phyloP scores from a whole-genome alignment of 2,329 filamentous ascomycete species.

The Diaporthe humulicola region DNA sequence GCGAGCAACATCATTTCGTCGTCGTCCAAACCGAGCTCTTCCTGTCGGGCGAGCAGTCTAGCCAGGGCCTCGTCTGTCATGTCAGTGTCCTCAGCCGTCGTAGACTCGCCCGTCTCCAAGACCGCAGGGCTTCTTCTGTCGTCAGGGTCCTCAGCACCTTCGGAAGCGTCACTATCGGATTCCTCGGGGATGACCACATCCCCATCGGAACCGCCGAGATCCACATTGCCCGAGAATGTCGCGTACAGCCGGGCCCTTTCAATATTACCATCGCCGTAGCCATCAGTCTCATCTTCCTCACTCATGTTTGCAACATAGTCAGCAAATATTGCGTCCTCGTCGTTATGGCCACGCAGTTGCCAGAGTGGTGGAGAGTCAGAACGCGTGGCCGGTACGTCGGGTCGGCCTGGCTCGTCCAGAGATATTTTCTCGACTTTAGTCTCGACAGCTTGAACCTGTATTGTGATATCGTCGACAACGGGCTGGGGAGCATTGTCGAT shows the following conservation, averaged over 20 bases:
- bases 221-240: conserved; percentile 50
- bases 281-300: conserved; percentile 52
- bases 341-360: conserved; percentile 42
- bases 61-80: conserved; percentile 74
- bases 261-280: conserved; percentile 46
- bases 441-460: conserved; percentile 38
- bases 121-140: conserved; percentile 49
- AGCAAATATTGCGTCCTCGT: conserved; percentile 68
- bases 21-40: conserved; percentile 72
- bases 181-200: conserved; percentile 55
- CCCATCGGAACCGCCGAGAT: conserved; percentile 59
- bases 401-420: conserved; percentile 19
- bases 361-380: conserved; percentile 29
- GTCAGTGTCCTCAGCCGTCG: conserved; percentile 55
- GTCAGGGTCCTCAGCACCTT: conserved; percentile 48
- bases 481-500: conserved; percentile 35
- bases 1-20: conserved; percentile 71
- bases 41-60: conserved; percentile 70
- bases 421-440: conserved; percentile 37
- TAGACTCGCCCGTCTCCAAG: conserved; percentile 44
- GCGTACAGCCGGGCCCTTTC: conserved; percentile 43
- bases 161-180: conserved; percentile 56
- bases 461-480: conserved; percentile 45
- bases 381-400: neutral
- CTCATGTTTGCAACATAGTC: conserved; percentile 80